These are phyloP conservation scores for Blastocystis sp. DNA, from an alignment of 352 stramenopile species.

Conservation along the genomic window DNA sequence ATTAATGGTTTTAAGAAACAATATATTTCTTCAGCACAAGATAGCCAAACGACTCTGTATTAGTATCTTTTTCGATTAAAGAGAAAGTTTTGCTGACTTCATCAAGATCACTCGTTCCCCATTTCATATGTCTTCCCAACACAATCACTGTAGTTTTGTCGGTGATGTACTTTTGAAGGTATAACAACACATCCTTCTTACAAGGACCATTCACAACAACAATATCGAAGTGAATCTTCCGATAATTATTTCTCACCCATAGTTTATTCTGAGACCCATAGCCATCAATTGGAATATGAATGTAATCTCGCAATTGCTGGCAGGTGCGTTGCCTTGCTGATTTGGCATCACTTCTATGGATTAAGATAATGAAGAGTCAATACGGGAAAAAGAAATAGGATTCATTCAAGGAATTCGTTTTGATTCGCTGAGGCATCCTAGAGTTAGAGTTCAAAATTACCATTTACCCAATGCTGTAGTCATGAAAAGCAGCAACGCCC, in stretches of 20 bases:
- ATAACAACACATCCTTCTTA: neutral
- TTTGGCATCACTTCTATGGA: neutral
- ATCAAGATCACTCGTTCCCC: neutral
- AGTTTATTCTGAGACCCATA: neutral
- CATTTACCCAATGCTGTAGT: constrained; percentile 50
- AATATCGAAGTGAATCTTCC: neutral
- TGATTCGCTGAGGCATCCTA: constrained; percentile 56
- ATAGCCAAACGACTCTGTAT: constrained; percentile 2
- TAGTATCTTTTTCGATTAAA: neutral
- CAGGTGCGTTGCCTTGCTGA: constrained; percentile 14
- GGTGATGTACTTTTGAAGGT: constrained; percentile 6
- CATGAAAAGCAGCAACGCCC: constrained; percentile 37
- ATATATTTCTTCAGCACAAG: constrained; percentile 15
- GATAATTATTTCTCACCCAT: constrained; percentile 20
- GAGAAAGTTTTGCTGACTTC: neutral
- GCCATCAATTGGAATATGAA: constrained; percentile 33
- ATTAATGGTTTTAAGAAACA: constrained; percentile 43
- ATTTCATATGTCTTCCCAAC: constrained; percentile 2
- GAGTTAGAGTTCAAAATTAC: neutral
- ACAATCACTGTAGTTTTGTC: neutral
- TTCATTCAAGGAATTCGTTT: constrained; percentile 47
- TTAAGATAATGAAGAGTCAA: neutral
- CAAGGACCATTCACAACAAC: constrained; percentile 57
- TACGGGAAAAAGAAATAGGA: constrained; percentile 58
- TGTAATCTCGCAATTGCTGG: constrained; percentile 31